Base-by-base conservation (phyloP, 805 yeast species). In the Zygosaccharomyces bisporus region DNA sequence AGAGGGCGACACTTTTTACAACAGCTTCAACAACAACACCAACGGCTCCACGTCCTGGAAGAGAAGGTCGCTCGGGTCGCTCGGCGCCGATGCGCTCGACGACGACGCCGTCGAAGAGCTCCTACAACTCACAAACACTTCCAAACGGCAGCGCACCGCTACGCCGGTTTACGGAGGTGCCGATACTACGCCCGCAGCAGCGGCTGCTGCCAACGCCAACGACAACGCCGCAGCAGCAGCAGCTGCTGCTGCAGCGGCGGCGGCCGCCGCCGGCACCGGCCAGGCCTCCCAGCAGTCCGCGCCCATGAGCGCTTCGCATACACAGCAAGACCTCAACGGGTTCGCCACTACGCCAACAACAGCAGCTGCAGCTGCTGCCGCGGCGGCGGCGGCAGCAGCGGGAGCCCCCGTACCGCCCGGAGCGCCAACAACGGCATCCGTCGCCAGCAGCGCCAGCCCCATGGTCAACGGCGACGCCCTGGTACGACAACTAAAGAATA, bases 61-160 rank as follows among this genome's bases (percentile, higher is more conserved):
- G 39, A 50, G 63, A 41, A 51, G 58, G 39, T 57, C 63, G 7
- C 23, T 59, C 12, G 61, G 63, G 19, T 50, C 57, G 5, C 40
- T 55, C 13, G 63, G 56, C 27, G 53, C 53, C 2, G 57, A 57
- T 29, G 53, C 52, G 4, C 46, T 60, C 12, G 63, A 58, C 35
- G 59, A 60, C 32, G 61, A 49, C 8, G 55, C 63, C 1, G 63
- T 61, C 2, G 62, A 59, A 38, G 66, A 62, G 43, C 52, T 61
- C 5, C 32, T 61, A 36, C 66, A 60, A 40, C 46, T 62, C 19
- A 58, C 65, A 19, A 51, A 54, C 34, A 41, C 53, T 4, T 51
- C 45, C 17, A 58, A 58, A 34, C 47, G 50, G 34, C 54, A 49
- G 35, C 50, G 53, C 20, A 45, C 48, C 14, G 49, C 44, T 17